A percentile compares a stretch with the other conserved stretches of the same genome.
These are phyloP conservation scores for Leccinum subrobustum DNA, from an alignment of 1,284 basidiomycete species.

Conservation along the genomic window DNA sequence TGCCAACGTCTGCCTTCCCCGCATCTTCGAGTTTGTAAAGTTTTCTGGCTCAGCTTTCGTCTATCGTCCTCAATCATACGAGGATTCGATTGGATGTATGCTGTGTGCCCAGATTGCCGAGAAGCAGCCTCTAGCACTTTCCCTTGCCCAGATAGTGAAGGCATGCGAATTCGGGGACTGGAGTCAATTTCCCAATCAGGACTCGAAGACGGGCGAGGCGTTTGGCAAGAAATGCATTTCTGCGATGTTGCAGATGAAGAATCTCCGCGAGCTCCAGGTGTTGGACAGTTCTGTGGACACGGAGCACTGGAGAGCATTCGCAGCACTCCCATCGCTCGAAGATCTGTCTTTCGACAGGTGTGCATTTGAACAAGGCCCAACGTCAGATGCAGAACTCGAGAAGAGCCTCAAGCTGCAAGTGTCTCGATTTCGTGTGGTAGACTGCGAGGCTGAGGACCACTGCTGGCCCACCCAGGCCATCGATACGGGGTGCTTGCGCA, in stretches of 20 bases:
- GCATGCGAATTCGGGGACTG: neutral
- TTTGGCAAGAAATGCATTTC: neutral
- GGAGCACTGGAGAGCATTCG: neutral
- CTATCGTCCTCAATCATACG: neutral
- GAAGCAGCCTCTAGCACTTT: neutral
- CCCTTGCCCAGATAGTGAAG: neutral
- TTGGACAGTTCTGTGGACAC: neutral
- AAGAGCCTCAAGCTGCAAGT: too few relatives aligned
- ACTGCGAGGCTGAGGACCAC: too few relatives aligned
- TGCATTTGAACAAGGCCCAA: accelerated
- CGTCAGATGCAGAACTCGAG: neutral
- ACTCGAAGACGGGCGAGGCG: neutral
- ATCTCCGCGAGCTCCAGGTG: neutral
- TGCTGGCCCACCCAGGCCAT: too few relatives aligned
- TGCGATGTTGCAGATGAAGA: neutral
- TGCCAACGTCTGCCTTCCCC: too few relatives aligned
- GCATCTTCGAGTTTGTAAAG: neutral
- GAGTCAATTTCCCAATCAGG: neutral
- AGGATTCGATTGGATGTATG: neutral
- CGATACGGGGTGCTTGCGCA: too few relatives aligned
- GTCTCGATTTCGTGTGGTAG: too few relatives aligned
- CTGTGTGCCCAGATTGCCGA: neutral
- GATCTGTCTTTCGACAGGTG: neutral
- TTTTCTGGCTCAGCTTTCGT: neutral
- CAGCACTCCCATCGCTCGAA: neutral